phyloP scores from a whole-genome alignment of 108 stramenopile species.

The Nitzschia sp. region DNA sequence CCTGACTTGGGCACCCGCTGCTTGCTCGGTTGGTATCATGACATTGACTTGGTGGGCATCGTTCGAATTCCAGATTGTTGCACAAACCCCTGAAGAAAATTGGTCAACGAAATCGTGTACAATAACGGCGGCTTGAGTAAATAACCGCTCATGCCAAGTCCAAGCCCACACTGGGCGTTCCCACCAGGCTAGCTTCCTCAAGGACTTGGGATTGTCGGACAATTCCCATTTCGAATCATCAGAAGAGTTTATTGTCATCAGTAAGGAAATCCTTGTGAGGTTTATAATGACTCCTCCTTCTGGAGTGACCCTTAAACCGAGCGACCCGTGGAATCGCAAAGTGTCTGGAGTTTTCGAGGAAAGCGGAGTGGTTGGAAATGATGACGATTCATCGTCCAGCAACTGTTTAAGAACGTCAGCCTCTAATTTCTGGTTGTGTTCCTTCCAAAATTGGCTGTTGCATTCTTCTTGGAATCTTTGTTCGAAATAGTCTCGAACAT shows the following conservation, averaged over 20 bases:
- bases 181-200: slow-evolving; percentile 9
- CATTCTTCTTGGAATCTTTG: neutral
- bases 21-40: too few relatives aligned
- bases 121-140: neutral
- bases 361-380: too few relatives aligned
- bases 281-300: too few relatives aligned
- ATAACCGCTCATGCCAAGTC: slow-evolving; percentile 1
- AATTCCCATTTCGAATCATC: neutral
- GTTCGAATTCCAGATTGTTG: neutral
- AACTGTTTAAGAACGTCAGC: neutral
- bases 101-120: slow-evolving; percentile 3
- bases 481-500: neutral
- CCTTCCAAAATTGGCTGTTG: neutral
- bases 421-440: neutral
- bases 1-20: too few relatives aligned
- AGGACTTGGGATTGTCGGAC: too few relatives aligned
- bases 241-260: too few relatives aligned
- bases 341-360: too few relatives aligned
- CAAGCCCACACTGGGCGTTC: slow-evolving; percentile 14
- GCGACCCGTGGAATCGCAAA: too few relatives aligned
- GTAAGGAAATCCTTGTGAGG: too few relatives aligned
- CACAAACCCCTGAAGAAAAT: neutral
- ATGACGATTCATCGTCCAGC: neutral
- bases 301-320: too few relatives aligned
- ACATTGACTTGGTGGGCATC: too few relatives aligned